These are phyloP conservation scores for Glycine soja DNA, from an alignment of 306 rosid species.

Conservation along the genomic window DNA sequence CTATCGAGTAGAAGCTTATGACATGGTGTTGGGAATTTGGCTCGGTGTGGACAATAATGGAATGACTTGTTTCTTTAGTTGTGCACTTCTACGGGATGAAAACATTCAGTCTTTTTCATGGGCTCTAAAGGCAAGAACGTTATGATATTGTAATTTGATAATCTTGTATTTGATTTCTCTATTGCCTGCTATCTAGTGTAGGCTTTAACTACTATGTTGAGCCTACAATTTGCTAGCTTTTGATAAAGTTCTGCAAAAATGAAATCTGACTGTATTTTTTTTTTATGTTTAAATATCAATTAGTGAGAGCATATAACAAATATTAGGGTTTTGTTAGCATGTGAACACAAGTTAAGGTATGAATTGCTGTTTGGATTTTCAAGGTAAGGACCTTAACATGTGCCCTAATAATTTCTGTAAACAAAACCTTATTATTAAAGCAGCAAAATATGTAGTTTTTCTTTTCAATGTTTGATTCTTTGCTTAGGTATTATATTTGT, in stretches of 20 bases:
- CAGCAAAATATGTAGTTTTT: constrained; percentile 1
- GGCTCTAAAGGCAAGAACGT: constrained; percentile 72
- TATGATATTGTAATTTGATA: constrained; percentile 20
- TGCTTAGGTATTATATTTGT: background rate
- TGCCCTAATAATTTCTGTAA: background rate
- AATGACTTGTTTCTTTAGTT: constrained; percentile 78
- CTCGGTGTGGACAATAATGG: constrained; percentile 93
- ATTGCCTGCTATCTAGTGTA: constrained; percentile 34
- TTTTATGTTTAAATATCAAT: background rate
- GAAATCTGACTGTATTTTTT: background rate
- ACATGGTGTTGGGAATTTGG: constrained; percentile 85
- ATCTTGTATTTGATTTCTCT: constrained; percentile 31
- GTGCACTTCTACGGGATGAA: constrained; percentile 77
- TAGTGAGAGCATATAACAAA: background rate
- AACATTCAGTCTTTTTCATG: constrained; percentile 75
- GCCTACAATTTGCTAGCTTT: constrained; percentile 29
- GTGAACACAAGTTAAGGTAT: background rate
- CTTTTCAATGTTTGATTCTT: constrained; percentile 19
- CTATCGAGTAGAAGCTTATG: constrained; percentile 77
- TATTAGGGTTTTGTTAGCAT: background rate
- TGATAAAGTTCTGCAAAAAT: constrained; percentile 9
- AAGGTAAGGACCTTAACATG: constrained; percentile 1
- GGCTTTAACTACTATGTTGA: constrained; percentile 30
- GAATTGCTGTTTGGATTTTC: background rate
- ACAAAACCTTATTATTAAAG: constrained; percentile 14